Conservation (phyloP, 306 rosid genomes). For the Clitoria ternatea region DNA sequence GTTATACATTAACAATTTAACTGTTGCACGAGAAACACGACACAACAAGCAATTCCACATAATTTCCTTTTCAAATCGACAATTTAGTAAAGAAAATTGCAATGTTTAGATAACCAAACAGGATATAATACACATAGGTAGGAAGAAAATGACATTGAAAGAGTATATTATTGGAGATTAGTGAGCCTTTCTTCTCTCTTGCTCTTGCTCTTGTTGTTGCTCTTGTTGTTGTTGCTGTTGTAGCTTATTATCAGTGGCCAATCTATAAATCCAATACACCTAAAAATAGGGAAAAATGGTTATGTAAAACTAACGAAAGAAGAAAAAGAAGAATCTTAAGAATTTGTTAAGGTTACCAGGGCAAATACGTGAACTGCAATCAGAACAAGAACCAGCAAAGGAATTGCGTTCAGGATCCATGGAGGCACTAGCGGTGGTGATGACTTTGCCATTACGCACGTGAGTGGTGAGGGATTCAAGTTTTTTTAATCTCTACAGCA, state of each 20-base stretch:
- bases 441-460: slow-evolving; percentile 45
- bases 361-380: slow-evolving; percentile 81
- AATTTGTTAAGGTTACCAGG: no score
- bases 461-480: not conserved
- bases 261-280: slow-evolving; percentile 93
- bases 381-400: slow-evolving; percentile 52
- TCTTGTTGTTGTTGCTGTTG: slow-evolving; percentile 55
- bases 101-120: not conserved
- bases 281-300: not conserved
- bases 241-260: slow-evolving; percentile 52
- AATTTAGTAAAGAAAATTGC: not conserved
- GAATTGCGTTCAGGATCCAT: slow-evolving; percentile 63
- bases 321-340: not conserved
- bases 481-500: not conserved
- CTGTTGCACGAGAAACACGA: not conserved
- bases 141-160: not conserved
- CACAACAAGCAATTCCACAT: not conserved
- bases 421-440: slow-evolving; percentile 48
- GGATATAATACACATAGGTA: not conserved
- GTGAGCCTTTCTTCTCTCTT: slow-evolving; percentile 77
- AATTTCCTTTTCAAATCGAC: not conserved
- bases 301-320: not conserved
- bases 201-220: slow-evolving; percentile 36
- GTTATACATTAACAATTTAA: not conserved
- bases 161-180: slow-evolving; percentile 10